Percentiles rank a stretch among this genome's conserved stretches.
phyloP scores from a whole-genome alignment of 495 filamentous ascomycete genomes.

The Podospora anserina region DNA sequence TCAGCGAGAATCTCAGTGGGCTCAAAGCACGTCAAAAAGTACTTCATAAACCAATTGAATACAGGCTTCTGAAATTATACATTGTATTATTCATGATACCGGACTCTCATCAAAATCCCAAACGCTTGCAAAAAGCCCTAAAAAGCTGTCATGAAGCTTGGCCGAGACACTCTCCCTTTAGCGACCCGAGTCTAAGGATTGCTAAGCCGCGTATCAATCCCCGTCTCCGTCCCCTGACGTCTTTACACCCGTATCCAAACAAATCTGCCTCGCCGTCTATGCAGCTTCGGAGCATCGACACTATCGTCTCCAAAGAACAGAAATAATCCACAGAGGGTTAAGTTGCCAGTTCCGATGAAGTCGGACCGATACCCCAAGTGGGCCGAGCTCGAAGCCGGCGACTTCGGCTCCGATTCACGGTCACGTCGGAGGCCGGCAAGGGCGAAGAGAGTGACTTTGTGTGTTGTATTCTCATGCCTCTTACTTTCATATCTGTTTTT shows the following conservation, averaged over 20 bases:
- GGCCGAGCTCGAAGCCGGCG: not conserved
- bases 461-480: constrained; percentile 6
- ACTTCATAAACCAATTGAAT: not conserved
- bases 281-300: not conserved
- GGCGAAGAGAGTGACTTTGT: constrained; percentile 2
- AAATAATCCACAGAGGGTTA: not conserved
- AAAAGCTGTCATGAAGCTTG: not conserved
- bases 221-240: not conserved
- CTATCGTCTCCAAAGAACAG: not conserved
- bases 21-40: not conserved
- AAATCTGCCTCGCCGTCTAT: not conserved
- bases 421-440: not conserved
- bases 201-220: not conserved
- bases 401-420: not conserved
- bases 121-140: too few relatives aligned
- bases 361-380: not conserved
- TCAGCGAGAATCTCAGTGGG: not conserved
- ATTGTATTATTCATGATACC: too few relatives aligned
- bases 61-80: too few relatives aligned
- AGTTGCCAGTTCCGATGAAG: constrained; percentile 10
- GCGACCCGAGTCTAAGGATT: not conserved
- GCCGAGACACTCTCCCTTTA: not conserved
- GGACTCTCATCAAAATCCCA: too few relatives aligned
- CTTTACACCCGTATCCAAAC: not conserved
- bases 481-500: constrained; percentile 9